Percentiles rank a stretch among this genome's conserved stretches.
Conservation (phyloP, 2,329 filamentous ascomycete genomes). For the Macroventuria anomochaeta region DNA sequence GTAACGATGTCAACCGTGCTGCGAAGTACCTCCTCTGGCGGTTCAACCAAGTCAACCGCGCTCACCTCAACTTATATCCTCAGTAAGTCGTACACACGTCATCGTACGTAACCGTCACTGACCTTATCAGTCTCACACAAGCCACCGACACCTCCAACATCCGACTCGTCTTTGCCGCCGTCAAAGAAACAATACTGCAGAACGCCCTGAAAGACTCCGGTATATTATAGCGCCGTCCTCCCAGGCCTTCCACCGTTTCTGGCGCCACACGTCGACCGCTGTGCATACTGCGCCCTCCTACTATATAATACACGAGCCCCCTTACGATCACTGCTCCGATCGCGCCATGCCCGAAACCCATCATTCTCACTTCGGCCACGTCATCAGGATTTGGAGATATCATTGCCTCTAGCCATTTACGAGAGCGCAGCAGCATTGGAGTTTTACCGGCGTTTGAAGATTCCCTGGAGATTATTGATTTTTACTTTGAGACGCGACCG, state of each 20-base stretch:
- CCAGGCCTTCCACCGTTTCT: conserved; percentile 7
- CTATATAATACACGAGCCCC: conserved; percentile 46
- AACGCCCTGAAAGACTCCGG: conserved; percentile 98
- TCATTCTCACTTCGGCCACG: conserved; percentile 38
- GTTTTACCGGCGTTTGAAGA: conserved; percentile 44
- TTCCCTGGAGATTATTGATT: conserved; percentile 30
- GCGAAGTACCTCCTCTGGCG: conserved; percentile 98
- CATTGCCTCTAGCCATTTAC: conserved; percentile 46
- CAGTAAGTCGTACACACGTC: conserved; percentile 61
- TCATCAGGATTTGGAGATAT: conserved; percentile 44
- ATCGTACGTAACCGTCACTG: conserved; percentile 27
- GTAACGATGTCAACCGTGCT: conserved; percentile 96
- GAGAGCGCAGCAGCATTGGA: conserved; percentile 50
- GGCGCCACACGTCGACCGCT: conserved; percentile 36
- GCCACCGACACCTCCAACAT: conserved; percentile 99
- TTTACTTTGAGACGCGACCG: conserved; percentile 4
- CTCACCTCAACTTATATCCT: conserved; percentile 94
- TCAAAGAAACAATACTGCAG: conserved; percentile 98
- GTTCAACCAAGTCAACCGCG: conserved; percentile 97
- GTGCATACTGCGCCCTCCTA: conserved; percentile 39
- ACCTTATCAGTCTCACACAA: conserved; percentile 81
- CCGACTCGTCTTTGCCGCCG: conserved; percentile 93
- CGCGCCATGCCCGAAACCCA: conserved; percentile 39
- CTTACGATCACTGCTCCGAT: conserved; percentile 42
- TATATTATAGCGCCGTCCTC: conserved; percentile 66